Conservation (phyloP, 495 filamentous ascomycete genomes). For the Letharia columbiana region DNA sequence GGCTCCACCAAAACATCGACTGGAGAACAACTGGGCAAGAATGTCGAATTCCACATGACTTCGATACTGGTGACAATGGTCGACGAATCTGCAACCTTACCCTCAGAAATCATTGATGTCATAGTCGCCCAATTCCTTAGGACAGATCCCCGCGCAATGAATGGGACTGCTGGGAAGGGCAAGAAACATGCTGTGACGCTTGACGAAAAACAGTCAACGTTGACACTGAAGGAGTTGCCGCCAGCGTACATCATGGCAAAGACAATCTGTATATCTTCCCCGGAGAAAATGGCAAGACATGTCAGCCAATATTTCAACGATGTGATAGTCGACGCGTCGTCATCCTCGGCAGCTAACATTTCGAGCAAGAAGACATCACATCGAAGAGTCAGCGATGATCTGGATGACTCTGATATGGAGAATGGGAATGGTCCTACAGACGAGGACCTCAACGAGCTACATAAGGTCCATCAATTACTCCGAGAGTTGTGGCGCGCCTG, state of each 20-base stretch:
- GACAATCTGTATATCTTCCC: constrained; percentile 79
- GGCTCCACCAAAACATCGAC: constrained; percentile 61
- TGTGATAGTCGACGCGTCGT: constrained; percentile 81
- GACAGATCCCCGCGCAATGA: constrained; percentile 55
- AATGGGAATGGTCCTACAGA: constrained; percentile 52
- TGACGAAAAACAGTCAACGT: constrained; percentile 68
- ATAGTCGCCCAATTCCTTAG: constrained; percentile 93
- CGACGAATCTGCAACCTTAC: constrained; percentile 75
- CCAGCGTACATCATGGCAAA: constrained; percentile 95
- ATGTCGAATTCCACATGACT: constrained; percentile 88
- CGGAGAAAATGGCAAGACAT: constrained; percentile 87
- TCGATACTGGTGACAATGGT: constrained; percentile 73
- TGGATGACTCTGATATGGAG: constrained; percentile 69
- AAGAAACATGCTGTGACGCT: constrained; percentile 50
- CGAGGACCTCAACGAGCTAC: constrained; percentile 75
- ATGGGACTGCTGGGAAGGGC: constrained; percentile 40
- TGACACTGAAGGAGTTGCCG: constrained; percentile 75
- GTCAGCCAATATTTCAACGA: constrained; percentile 96
- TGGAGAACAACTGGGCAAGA: constrained; percentile 75
- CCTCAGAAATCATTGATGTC: constrained; percentile 77
- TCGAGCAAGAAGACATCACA: constrained; percentile 36
- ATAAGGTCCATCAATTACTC: constrained; percentile 80
- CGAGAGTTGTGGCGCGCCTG: constrained; percentile 92
- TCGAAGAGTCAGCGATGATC: constrained; percentile 42
- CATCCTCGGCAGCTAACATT: constrained; percentile 33